Conservation (phyloP, 1,284 basidiomycete genomes). For the Irpex sp. region DNA sequence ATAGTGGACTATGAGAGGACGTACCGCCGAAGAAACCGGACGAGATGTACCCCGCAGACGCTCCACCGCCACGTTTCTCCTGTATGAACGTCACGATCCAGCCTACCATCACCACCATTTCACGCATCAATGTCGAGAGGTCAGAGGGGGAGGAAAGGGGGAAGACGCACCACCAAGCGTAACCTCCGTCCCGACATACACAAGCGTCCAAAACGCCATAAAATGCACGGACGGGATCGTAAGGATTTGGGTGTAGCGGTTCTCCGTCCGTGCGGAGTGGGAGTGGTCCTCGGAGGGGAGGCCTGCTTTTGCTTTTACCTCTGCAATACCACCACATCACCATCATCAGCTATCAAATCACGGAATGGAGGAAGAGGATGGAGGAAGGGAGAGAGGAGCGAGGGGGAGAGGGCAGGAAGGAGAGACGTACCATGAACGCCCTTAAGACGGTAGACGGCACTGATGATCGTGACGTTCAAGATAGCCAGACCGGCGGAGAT, state of each 20-base stretch:
- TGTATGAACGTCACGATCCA: slow-evolving; percentile 60
- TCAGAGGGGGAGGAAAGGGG: not conserved
- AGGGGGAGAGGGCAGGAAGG: not conserved
- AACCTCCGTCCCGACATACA: slow-evolving; percentile 66
- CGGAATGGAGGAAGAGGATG: too few species aligned
- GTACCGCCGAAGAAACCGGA: slow-evolving; percentile 32
- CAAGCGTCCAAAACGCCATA: slow-evolving; percentile 55
- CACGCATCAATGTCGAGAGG: not conserved
- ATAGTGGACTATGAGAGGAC: not conserved
- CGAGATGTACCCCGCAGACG: slow-evolving; percentile 31
- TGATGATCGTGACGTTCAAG: slow-evolving; percentile 34
- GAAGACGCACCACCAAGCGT: slow-evolving; percentile 48
- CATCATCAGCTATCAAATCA: too few species aligned
- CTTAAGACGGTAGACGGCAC: slow-evolving; percentile 46
- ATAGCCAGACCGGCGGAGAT: slow-evolving; percentile 52
- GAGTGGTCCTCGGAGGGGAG: slow-evolving; percentile 28
- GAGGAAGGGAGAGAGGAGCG: too few species aligned
- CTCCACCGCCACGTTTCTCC: slow-evolving; percentile 26
- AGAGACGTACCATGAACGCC: slow-evolving; percentile 38
- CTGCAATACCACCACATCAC: slow-evolving; percentile 14
- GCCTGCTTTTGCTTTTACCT: slow-evolving; percentile 31
- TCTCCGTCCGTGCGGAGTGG: slow-evolving; percentile 29
- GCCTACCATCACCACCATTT: slow-evolving; percentile 25
- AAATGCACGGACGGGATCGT: slow-evolving; percentile 47
- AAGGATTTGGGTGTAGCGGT: slow-evolving; percentile 52